These are phyloP conservation scores for Globisporangium carolinianum DNA, from an alignment of 352 stramenopile genomes.

Conservation along the genomic window DNA sequence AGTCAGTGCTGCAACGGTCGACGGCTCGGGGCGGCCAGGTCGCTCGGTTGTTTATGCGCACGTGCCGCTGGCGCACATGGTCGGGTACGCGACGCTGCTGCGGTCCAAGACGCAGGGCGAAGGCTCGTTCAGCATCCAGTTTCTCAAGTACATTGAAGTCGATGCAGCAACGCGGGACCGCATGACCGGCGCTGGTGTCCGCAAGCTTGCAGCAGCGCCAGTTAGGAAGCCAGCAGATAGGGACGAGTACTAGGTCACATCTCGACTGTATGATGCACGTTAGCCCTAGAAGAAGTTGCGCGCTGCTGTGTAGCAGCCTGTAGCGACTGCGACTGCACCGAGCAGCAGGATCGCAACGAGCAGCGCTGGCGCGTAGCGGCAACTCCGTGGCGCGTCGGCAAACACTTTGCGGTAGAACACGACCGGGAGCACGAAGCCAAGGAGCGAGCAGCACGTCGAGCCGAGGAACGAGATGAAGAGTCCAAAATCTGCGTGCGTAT, in stretches of 20 bases:
- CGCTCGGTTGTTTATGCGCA: constrained; percentile 58
- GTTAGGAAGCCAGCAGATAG: neutral
- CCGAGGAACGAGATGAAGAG: constrained; percentile 74
- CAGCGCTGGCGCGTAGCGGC: neutral
- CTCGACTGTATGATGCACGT: too few relatives aligned
- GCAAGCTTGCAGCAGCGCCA: neutral
- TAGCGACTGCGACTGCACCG: constrained; percentile 13
- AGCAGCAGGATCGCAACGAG: constrained; percentile 13
- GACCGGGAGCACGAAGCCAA: constrained; percentile 70
- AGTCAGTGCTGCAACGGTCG: constrained; percentile 26
- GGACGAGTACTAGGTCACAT: neutral
- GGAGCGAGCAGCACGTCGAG: constrained; percentile 60
- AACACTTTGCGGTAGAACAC: constrained; percentile 44
- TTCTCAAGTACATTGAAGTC: constrained; percentile 62
- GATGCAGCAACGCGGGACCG: constrained; percentile 44
- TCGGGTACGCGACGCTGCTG: constrained; percentile 72
- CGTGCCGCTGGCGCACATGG: constrained; percentile 68
- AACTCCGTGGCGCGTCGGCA: neutral
- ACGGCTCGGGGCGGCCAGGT: constrained; percentile 19
- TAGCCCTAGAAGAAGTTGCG: constrained; percentile 14
- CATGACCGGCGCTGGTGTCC: constrained; percentile 17
- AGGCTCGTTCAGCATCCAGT: constrained; percentile 73
- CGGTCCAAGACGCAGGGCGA: constrained; percentile 77
- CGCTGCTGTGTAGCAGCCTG: constrained; percentile 16
- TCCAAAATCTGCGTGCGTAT: constrained; percentile 46